Percentiles rank a stretch among this genome's conserved stretches.
These are phyloP conservation scores for Tagetes erecta DNA, from an alignment of 129 eudicot species.

Conservation along the genomic window DNA sequence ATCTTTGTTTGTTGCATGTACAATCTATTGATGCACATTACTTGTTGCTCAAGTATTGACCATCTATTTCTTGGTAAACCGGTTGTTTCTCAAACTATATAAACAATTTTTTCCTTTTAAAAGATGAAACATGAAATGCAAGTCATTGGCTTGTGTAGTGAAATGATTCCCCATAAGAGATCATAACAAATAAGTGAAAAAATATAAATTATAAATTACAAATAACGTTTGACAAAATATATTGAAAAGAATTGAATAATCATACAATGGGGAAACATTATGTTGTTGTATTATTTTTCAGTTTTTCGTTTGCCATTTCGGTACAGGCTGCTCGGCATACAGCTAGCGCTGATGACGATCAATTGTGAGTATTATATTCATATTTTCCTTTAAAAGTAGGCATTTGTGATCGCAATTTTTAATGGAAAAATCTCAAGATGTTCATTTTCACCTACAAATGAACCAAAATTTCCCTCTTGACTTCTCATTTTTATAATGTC, in stretches of 20 bases:
- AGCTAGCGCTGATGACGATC: background rate
- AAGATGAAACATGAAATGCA: background rate
- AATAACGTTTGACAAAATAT: background rate
- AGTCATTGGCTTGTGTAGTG: slow-evolving; percentile 6
- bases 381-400: background rate
- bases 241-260: background rate
- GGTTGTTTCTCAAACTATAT: background rate
- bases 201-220: background rate
- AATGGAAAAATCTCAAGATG: no score
- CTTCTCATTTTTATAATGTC: no score
- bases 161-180: slow-evolving; percentile 1
- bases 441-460: no score
- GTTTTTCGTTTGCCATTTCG: background rate
- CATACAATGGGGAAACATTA: slow-evolving; percentile 10
- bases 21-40: no score
- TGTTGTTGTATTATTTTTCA: background rate
- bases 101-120: background rate
- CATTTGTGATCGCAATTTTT: background rate
- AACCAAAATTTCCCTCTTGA: no score
- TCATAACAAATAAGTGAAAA: background rate
- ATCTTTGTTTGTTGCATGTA: no score
- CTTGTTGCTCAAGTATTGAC: background rate
- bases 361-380: background rate
- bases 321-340: background rate
- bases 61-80: background rate